phyloP scores from a whole-genome alignment of 768 basidiomycete genomes.

The Boletus rufocinnamomeus region DNA sequence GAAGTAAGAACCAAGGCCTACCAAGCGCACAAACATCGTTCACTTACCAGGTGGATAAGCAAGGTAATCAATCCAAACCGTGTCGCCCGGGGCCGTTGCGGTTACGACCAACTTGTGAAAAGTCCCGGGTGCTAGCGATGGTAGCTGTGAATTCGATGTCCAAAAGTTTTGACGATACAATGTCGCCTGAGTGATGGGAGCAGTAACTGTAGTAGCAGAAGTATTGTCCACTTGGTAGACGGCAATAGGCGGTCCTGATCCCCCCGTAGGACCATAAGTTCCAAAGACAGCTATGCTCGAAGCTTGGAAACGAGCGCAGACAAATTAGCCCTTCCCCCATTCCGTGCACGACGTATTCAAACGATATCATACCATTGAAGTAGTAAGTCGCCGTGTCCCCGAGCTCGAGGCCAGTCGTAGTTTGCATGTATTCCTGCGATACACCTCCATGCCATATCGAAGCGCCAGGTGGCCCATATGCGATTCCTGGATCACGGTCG shows the following conservation, averaged over 20 bases:
- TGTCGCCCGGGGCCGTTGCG: not conserved
- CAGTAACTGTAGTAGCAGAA: not conserved
- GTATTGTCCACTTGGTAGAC: constrained; percentile 3
- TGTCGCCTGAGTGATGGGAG: not conserved
- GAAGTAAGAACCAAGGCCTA: not conserved
- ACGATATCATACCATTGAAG: constrained; percentile 6
- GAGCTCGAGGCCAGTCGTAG: constrained; percentile 1
- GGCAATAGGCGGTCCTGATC: not conserved
- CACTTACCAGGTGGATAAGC: not conserved
- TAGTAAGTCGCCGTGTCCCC: not conserved
- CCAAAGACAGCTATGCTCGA: constrained; percentile 6
- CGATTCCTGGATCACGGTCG: constrained; percentile 7
- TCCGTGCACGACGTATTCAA: not conserved
- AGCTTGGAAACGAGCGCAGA: constrained; percentile 2
- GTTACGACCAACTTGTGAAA: constrained; percentile 1
- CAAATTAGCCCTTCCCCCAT: not conserved
- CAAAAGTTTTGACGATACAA: not conserved
- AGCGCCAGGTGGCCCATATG: not conserved
- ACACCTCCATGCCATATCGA: not conserved
- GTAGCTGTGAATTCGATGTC: not conserved
- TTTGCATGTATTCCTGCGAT: not conserved
- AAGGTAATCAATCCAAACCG: not conserved
- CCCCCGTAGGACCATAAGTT: not conserved
- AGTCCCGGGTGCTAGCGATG: not conserved
- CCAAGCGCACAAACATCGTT: not conserved